Evolutionary conservation across 495 filamentous ascomycete genomes (phyloP), one percentile per base, ranked within the genome.

Genomic region (Podospora conica): DNA sequence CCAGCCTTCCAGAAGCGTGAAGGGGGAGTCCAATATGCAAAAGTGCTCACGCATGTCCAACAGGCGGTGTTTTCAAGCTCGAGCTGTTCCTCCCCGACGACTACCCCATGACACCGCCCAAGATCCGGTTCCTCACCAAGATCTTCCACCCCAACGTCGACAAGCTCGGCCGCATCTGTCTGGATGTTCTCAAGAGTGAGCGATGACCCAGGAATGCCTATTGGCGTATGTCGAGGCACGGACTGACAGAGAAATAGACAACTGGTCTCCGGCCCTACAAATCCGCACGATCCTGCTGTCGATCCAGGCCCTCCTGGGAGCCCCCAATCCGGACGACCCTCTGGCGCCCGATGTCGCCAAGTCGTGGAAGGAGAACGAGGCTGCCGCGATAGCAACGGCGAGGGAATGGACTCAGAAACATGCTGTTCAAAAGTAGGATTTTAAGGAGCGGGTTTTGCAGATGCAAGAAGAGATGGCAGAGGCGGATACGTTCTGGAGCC

Each of bases 91-190:
- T 99, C n/a, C 96, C 95, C 33, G 95, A 99, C 73, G 95, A 99
- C 79, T 99, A 99, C 74, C 95, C 95, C 10, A 99, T 99, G 95
- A 96, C 92, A 33, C 95, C 95, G 27, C 95, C 95, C 12, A 97
- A 97, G 81, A 97, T 99, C 69, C 90, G 95, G 53, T 99, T 99
- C 79, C 80, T 99, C 21, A 99, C 95, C 69, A 97, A 96, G 79
- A 99, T 99, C 76, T 99, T 97, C 76, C 95, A 99, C 74, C 95
- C 95, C 31, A 99, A 99, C 76, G 97, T 99, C 67, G 95, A 99
- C 75, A 94, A 95, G 78, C 86, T 98, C 0, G 95, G 95, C 57
- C 89, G 95, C 27, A 99, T 99, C 76, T 99, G 95, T 77, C 77
- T 99, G 61, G 95, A 99, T 77, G 96, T 99, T 25, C 77, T 99